Conservation (phyloP, 306 rosid genomes). For the Pyrus bretschneideri region DNA sequence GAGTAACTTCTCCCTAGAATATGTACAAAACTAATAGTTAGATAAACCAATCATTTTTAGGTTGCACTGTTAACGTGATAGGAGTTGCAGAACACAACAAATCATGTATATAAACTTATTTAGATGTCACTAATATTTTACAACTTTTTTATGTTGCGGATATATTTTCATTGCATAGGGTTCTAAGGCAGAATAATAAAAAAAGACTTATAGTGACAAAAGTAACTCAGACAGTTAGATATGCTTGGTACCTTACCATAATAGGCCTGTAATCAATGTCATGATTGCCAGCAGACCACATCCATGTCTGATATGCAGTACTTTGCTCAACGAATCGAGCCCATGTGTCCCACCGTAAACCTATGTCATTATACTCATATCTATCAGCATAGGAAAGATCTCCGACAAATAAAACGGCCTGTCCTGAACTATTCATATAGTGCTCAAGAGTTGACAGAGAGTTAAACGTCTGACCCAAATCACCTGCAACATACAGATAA, state of each 20-base stretch:
- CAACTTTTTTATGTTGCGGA: not conserved
- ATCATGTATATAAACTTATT: too few relatives aligned
- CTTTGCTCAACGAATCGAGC: slow-evolving; percentile 73
- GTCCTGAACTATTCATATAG: slow-evolving; percentile 73
- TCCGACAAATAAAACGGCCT: slow-evolving; percentile 75
- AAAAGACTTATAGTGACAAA: too few relatives aligned
- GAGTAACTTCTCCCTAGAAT: slow-evolving; percentile 76
- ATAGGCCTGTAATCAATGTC: slow-evolving; percentile 85
- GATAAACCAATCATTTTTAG: not conserved
- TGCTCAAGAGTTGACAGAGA: slow-evolving; percentile 92
- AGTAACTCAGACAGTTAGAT: not conserved
- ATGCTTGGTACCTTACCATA: slow-evolving; percentile 52
- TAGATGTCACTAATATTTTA: too few relatives aligned
- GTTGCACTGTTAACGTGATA: not conserved
- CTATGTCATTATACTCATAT: slow-evolving; percentile 65
- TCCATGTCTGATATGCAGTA: slow-evolving; percentile 88
- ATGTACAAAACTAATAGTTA: slow-evolving; percentile 6
- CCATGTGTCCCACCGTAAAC: slow-evolving; percentile 93
- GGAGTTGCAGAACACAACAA: not conserved
- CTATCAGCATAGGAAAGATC: slow-evolving; percentile 97
- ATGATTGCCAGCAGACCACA: slow-evolving; percentile 89
- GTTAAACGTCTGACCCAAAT: slow-evolving; percentile 94
- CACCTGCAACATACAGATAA: slow-evolving; percentile 47
- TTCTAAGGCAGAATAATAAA: too few relatives aligned
- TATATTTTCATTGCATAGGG: too few relatives aligned